Conservation (phyloP, 1,139 yeast species). For the Magnusiomyces fungicola region DNA sequence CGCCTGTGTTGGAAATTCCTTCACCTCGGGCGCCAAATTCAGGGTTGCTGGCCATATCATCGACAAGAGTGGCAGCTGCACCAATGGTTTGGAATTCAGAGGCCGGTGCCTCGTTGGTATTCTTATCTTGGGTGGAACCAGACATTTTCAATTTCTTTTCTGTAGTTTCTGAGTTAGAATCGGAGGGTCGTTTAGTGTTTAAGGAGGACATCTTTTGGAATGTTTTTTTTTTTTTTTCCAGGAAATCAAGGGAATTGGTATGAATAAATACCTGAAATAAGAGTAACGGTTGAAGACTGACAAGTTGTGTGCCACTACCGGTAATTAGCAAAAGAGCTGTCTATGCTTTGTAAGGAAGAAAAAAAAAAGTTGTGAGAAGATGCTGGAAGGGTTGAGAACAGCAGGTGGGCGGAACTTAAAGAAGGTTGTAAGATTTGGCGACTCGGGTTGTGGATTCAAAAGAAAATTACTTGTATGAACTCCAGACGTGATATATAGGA, state of each 20-base stretch:
- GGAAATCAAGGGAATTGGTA: not conserved
- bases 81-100: conserved; percentile 22
- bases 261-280: too few relatives aligned
- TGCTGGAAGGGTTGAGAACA: not conserved
- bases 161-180: not conserved
- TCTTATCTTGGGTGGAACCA: not conserved
- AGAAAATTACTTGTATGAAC: not conserved
- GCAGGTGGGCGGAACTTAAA: too few relatives aligned
- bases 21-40: conserved; percentile 18
- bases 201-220: not conserved
- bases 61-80: conserved; percentile 24
- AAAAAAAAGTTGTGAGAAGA: too few relatives aligned
- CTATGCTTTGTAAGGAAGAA: too few relatives aligned
- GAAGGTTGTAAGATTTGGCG: not conserved
- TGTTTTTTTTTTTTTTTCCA: not conserved
- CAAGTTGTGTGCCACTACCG: too few relatives aligned
- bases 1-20: conserved; percentile 31
- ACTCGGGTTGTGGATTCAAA: not conserved
- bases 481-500: too few relatives aligned
- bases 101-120: not conserved
- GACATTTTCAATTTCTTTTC: conserved; percentile 5
- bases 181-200: not conserved
- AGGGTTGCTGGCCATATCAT: conserved; percentile 19
- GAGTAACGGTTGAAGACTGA: too few relatives aligned
- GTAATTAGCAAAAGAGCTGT: too few relatives aligned